These are phyloP conservation scores for Kitagawia praeruptora DNA, from an alignment of 129 eudicot genomes.

Conservation along the genomic window DNA sequence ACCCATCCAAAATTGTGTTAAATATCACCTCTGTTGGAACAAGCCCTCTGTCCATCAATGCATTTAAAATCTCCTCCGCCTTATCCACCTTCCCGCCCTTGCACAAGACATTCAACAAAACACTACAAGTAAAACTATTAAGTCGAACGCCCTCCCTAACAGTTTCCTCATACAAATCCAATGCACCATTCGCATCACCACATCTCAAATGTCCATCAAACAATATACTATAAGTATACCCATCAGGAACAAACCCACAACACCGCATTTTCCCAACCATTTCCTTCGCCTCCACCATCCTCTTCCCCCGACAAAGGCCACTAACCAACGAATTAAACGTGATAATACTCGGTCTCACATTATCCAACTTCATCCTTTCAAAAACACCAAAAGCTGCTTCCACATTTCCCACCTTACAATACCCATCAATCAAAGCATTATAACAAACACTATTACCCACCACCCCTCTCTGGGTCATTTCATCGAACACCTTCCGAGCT, in stretches of 20 bases:
- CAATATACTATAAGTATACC: constrained; percentile 13
- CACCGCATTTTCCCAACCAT: constrained; percentile 10
- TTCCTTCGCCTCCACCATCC: constrained; percentile 16
- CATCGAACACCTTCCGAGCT: constrained; percentile 9
- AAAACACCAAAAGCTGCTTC: constrained; percentile 2
- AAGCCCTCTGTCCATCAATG: constrained; percentile 9
- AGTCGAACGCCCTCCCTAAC: constrained; percentile 4
- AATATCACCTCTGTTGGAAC: constrained; percentile 15
- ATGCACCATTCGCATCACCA: neutral
- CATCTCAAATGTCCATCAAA: constrained; percentile 15
- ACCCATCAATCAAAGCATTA: constrained; percentile 16
- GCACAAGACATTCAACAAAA: constrained; percentile 16
- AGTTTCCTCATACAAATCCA: constrained; percentile 14
- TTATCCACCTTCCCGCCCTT: constrained; percentile 13
- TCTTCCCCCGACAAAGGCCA: constrained; percentile 5
- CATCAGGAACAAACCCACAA: constrained; percentile 16
- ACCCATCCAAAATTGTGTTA: constrained; percentile 17
- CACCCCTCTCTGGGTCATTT: constrained; percentile 6
- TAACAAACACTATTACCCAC: constrained; percentile 1
- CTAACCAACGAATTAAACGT: constrained; percentile 11
- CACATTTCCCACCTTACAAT: constrained; percentile 14
- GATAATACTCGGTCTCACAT: constrained; percentile 4
- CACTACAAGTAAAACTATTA: constrained; percentile 5
- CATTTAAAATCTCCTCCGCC: constrained; percentile 14
- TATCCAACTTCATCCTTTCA: neutral